Conservation (phyloP, 352 stramenopile species). For the Pythium periplocum region DNA sequence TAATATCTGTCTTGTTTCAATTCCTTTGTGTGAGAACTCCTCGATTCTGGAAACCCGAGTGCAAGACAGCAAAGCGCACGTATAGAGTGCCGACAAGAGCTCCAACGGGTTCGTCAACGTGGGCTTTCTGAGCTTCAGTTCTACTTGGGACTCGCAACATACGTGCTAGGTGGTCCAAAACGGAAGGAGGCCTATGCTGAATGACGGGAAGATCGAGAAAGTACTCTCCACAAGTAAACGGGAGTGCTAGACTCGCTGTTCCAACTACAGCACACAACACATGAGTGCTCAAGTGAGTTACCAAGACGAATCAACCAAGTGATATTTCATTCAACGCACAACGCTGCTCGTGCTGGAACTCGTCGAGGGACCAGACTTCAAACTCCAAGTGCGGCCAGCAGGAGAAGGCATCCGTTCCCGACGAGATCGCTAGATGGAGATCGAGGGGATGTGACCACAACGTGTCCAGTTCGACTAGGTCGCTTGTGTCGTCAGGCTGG, state of each 20-base stretch:
- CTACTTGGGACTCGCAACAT: background rate
- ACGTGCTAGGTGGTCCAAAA: constrained; percentile 19
- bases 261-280: constrained; percentile 20
- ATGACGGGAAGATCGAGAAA: constrained; percentile 38
- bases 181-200: constrained; percentile 7
- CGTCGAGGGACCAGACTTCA: constrained; percentile 38
- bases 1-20: too few relatives aligned
- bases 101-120: background rate
- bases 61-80: constrained; percentile 28
- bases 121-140: background rate
- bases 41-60: constrained; percentile 12
- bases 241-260: constrained; percentile 24
- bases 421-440: constrained; percentile 29
- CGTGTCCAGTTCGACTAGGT: constrained; percentile 25
- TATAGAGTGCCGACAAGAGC: constrained; percentile 22
- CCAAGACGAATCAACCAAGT: background rate
- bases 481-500: too few relatives aligned
- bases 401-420: constrained; percentile 9
- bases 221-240: constrained; percentile 31
- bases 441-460: constrained; percentile 54
- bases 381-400: constrained; percentile 42
- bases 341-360: constrained; percentile 30
- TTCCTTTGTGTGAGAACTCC: background rate
- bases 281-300: background rate
- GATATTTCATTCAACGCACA: constrained; percentile 21